A percentile compares a stretch with the other conserved stretches of the same genome.
These are phyloP conservation scores for Leccinum broughii DNA, from an alignment of 768 basidiomycete genomes.

Conservation along the genomic window DNA sequence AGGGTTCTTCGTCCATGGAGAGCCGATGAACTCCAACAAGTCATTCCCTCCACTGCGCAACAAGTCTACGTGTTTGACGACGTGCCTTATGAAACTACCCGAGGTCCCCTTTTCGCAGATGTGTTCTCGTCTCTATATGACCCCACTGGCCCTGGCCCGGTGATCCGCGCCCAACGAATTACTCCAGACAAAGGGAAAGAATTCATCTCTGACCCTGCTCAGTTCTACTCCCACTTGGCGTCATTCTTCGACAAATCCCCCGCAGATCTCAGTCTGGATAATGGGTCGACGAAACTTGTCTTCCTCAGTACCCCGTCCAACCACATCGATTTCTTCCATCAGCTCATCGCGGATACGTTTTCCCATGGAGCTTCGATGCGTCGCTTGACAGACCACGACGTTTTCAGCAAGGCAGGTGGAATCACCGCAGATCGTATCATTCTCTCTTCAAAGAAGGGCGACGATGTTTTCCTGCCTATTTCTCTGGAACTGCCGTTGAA, in stretches of 20 bases:
- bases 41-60: conserved; percentile 59
- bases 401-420: conserved; percentile 71
- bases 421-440: conserved; percentile 68
- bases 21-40: conserved; percentile 56
- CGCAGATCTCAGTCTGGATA: conserved; percentile 27
- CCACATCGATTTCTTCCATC: conserved; percentile 48
- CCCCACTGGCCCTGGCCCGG: conserved; percentile 33
- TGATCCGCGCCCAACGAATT: conserved; percentile 57
- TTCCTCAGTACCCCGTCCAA: conserved; percentile 54
- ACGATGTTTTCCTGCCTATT: conserved; percentile 48
- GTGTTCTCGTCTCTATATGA: conserved; percentile 62
- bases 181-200: conserved; percentile 56
- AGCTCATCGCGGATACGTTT: conserved; percentile 58
- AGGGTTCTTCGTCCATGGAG: conserved; percentile 87
- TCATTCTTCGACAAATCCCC: conserved; percentile 29
- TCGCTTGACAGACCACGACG: conserved; percentile 69
- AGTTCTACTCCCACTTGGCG: conserved; percentile 45
- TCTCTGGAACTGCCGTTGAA: conserved; percentile 59
- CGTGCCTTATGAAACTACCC: conserved; percentile 58
- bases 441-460: conserved; percentile 49
- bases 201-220: conserved; percentile 45
- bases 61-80: conserved; percentile 78
- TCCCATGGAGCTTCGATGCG: conserved; percentile 53
- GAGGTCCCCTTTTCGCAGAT: conserved; percentile 70
- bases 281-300: conserved; percentile 41